A percentile compares a stretch with the other conserved stretches of the same genome.
Evolutionary conservation across 106 monocot genomes (phyloP).

Genomic region (Platanthera zijinensis): DNA sequence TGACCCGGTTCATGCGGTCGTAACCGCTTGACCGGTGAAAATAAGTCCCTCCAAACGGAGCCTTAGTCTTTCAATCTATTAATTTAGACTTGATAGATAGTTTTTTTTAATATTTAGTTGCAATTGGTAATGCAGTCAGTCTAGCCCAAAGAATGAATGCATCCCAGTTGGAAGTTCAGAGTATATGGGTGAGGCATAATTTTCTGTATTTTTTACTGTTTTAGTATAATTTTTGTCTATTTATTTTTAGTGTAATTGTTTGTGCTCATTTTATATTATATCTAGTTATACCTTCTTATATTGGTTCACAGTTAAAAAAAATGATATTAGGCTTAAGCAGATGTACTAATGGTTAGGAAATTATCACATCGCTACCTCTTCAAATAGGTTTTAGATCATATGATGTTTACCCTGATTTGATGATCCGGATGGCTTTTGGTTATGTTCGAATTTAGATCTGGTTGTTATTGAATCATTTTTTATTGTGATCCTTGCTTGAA

Average conservation of each 20-base stretch:
- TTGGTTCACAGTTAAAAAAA: not conserved
- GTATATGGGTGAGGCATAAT: slow-evolving; percentile 49
- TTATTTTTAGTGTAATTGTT: not conserved
- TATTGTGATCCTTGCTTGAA: not conserved
- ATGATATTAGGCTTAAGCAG: not conserved
- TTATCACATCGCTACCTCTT: not conserved
- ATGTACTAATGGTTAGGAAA: not conserved
- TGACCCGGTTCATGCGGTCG: no score
- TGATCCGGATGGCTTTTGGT: not conserved
- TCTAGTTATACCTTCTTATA: not conserved
- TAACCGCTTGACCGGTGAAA: no score
- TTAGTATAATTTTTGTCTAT: not conserved
- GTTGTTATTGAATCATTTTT: not conserved
- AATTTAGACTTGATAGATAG: not conserved
- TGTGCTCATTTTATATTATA: not conserved
- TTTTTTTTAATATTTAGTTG: not conserved
- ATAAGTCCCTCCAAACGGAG: no score
- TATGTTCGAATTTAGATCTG: no score
- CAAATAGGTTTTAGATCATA: no score
- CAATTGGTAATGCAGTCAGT: slow-evolving; percentile 25
- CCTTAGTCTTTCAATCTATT: not conserved
- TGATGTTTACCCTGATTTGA: not conserved
- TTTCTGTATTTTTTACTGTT: not conserved
- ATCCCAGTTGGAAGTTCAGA: slow-evolving; percentile 24
- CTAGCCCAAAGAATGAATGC: slow-evolving; percentile 27